These are phyloP conservation scores for Kwoniella europaea DNA, from an alignment of 768 basidiomycete genomes.

Conservation along the genomic window DNA sequence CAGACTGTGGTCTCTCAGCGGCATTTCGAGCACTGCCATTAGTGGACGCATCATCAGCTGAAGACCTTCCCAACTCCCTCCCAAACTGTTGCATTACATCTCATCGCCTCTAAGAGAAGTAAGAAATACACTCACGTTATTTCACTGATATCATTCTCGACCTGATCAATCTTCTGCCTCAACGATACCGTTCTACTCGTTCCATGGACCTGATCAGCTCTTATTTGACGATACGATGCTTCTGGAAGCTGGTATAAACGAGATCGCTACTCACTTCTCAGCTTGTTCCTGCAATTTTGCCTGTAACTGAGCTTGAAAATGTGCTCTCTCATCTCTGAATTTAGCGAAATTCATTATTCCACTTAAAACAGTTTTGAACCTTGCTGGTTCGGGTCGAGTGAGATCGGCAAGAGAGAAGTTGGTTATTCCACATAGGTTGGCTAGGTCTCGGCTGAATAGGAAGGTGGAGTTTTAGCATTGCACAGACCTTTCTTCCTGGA, in stretches of 20 bases:
- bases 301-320: constrained; percentile 60
- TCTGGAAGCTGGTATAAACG: background rate
- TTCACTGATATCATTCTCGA: constrained; percentile 45
- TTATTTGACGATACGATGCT: too few relatives aligned
- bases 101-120: too few relatives aligned
- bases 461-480: background rate
- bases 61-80: too few relatives aligned
- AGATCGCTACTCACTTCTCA: constrained; percentile 38
- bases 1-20: constrained; percentile 62
- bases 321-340: constrained; percentile 62
- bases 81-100: too few relatives aligned
- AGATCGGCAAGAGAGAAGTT: constrained; percentile 78
- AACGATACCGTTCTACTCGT: constrained; percentile 25
- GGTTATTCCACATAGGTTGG: constrained; percentile 42
- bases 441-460: constrained; percentile 35
- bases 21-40: constrained; percentile 64
- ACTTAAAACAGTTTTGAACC: constrained; percentile 76
- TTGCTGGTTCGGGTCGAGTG: constrained; percentile 71
- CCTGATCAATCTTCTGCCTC: constrained; percentile 36
- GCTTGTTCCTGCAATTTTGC: constrained; percentile 55
- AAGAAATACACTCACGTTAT: too few relatives aligned
- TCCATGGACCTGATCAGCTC: background rate
- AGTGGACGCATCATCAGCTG: too few relatives aligned
- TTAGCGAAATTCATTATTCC: constrained; percentile 93
- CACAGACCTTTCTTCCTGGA: background rate